phyloP scores from a whole-genome alignment of 78 protist species.

The Pigoraptor vietnamica region DNA sequence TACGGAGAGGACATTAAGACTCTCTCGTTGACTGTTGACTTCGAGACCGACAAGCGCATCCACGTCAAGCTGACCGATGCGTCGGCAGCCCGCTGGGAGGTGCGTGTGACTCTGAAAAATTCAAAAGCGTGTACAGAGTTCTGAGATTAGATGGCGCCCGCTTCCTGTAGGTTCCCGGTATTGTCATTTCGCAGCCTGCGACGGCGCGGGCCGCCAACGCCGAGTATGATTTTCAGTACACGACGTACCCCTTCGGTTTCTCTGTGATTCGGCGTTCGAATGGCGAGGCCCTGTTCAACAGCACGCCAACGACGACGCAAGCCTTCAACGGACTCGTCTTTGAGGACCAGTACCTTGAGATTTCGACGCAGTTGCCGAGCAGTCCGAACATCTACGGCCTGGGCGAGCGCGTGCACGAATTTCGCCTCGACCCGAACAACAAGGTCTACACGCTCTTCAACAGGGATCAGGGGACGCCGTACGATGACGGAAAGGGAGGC shows the following conservation, averaged over 20 bases:
- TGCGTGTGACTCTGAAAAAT: neutral
- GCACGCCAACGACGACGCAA: neutral
- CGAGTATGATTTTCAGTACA: neutral
- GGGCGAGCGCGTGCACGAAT: slow-evolving; percentile 27
- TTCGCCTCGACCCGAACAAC: neutral
- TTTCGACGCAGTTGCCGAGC: neutral
- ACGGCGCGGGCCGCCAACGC: neutral
- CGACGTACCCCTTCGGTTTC: slow-evolving; percentile 1
- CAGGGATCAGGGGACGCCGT: slow-evolving; percentile 1
- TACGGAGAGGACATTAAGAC: neutral
- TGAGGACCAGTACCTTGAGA: slow-evolving; percentile 21
- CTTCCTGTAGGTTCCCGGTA: neutral
- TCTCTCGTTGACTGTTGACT: neutral
- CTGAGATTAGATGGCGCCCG: too few relatives aligned
- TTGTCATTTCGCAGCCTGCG: neutral
- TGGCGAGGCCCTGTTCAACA: slow-evolving; percentile 19
- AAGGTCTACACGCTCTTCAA: slow-evolving; percentile 17
- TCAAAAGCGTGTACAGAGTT: too few relatives aligned
- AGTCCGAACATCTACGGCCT: slow-evolving; percentile 32
- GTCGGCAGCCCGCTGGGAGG: neutral
- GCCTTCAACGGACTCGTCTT: neutral
- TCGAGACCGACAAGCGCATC: slow-evolving; percentile 6
- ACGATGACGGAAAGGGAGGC: neutral
- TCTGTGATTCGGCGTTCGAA: neutral
- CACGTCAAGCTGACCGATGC: slow-evolving; percentile 23